A percentile compares a stretch with the other conserved stretches of the same genome.
Evolutionary conservation across 164 flowering plant genomes (phyloP).

Genomic region (Kingdonia uniflora): DNA sequence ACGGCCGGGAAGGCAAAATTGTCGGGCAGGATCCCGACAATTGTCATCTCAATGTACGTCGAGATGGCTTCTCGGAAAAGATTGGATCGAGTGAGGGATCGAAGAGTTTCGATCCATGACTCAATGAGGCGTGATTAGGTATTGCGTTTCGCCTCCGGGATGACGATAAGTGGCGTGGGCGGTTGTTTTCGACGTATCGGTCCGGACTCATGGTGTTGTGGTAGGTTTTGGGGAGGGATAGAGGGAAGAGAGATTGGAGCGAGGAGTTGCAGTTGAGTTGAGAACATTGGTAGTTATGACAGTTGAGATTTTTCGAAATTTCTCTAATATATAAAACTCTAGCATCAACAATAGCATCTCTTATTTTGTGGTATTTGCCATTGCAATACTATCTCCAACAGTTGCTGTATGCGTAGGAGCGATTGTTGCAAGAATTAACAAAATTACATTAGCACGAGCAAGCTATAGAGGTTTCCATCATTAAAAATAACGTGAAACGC

Average conservation of each 20-base stretch:
- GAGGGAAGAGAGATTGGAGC: slow-evolving; percentile 7
- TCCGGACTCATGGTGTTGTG: slow-evolving; percentile 8
- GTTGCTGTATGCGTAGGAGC: no score
- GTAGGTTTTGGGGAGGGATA: neutral
- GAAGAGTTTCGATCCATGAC: slow-evolving; percentile 52
- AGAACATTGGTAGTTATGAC: slow-evolving; percentile 11
- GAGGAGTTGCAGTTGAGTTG: neutral
- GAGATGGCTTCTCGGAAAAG: slow-evolving; percentile 4
- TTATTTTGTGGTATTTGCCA: no score
- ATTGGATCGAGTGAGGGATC: slow-evolving; percentile 16
- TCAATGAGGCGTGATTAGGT: slow-evolving; percentile 7
- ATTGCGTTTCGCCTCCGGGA: neutral
- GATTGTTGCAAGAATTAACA: no score
- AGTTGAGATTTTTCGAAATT: no score
- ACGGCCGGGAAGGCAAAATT: slow-evolving; percentile 7
- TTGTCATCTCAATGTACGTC: slow-evolving; percentile 1
- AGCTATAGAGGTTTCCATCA: no score
- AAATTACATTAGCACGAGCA: no score
- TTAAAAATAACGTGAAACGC: no score
- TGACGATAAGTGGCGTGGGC: neutral
- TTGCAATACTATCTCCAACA: no score
- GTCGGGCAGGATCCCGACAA: slow-evolving; percentile 3
- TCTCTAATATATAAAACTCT: no score
- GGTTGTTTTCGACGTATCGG: slow-evolving; percentile 2
- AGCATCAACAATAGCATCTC: no score